phyloP scores from a whole-genome alignment of 2,329 filamentous ascomycete species.

The Amylocarpus encephaloides region DNA sequence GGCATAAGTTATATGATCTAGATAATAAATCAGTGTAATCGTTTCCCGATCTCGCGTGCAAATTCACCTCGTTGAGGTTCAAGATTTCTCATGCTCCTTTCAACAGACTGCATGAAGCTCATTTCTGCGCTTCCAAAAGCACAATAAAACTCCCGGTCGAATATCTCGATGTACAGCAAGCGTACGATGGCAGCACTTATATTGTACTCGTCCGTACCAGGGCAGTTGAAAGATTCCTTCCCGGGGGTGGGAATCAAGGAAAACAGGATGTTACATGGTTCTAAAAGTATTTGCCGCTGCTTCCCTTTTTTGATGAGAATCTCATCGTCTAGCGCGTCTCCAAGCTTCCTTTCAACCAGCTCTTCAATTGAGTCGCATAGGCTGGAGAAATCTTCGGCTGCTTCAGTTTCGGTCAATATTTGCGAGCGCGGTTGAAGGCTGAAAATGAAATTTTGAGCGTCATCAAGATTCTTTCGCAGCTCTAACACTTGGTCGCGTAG shows the following conservation, averaged over 20 bases:
- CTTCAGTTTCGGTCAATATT: conserved; percentile 10
- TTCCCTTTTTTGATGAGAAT: not conserved
- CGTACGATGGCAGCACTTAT: conserved; percentile 12
- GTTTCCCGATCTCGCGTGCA: not conserved
- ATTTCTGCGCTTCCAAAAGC: conserved; percentile 2
- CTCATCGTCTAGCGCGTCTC: conserved; percentile 4
- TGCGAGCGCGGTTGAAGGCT: conserved; percentile 8
- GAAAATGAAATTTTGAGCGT: conserved; percentile 13
- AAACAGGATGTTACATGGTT: conserved; percentile 4
- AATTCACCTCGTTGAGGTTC: conserved; percentile 11
- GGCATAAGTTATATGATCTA: conserved; percentile 4
- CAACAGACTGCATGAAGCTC: conserved; percentile 6
- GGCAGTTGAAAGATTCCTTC: conserved; percentile 3
- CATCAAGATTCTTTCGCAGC: conserved; percentile 6
- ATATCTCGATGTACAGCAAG: conserved; percentile 8
- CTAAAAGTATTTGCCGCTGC: not conserved
- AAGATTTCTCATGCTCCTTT: conserved; percentile 11
- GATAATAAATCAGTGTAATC: not conserved
- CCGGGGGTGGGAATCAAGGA: conserved; percentile 4
- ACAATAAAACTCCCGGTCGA: conserved; percentile 12
- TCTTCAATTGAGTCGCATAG: conserved; percentile 10
- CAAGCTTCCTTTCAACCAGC: conserved; percentile 10
- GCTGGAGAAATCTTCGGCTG: conserved; percentile 8
- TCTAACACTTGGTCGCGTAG: not conserved
- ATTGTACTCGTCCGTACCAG: conserved; percentile 13